Conservation (phyloP, 2,329 filamentous ascomycete species). For the Aureobasidium sp. region DNA sequence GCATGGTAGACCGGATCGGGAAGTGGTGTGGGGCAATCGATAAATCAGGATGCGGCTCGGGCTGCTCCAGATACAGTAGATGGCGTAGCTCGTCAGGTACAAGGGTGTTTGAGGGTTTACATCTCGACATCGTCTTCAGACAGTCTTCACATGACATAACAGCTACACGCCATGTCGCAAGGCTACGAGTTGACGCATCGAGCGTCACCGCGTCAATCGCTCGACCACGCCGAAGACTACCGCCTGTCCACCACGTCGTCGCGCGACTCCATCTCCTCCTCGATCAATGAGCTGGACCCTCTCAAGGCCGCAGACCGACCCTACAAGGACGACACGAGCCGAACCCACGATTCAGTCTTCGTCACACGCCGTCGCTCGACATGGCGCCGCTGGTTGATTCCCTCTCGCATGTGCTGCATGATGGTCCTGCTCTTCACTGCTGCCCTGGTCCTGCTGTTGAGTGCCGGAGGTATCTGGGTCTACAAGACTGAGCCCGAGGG, state of each 20-base stretch:
- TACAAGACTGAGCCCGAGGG: conserved; percentile 36
- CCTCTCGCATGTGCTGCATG: conserved; percentile 38
- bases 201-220: conserved; percentile 5
- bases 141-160: background rate
- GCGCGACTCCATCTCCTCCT: conserved; percentile 30
- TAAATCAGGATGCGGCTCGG: background rate
- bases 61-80: background rate
- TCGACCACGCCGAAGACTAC: conserved; percentile 21
- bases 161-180: background rate
- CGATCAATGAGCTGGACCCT: conserved; percentile 42
- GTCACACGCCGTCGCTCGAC: conserved; percentile 10
- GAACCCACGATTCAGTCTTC: conserved; percentile 27
- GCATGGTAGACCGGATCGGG: background rate
- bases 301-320: conserved; percentile 35
- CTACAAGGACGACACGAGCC: conserved; percentile 35
- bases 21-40: background rate
- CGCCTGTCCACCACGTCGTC: conserved; percentile 27
- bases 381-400: conserved; percentile 29
- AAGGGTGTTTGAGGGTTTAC: background rate
- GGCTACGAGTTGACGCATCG: conserved; percentile 5
- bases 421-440: conserved; percentile 37
- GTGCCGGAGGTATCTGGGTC: conserved; percentile 40
- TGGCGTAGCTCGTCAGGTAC: conserved; percentile 4
- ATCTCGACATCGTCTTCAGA: background rate
- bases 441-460: conserved; percentile 36